A percentile compares a stretch with the other conserved stretches of the same genome.
Evolutionary conservation across 139 green algal species (phyloP).

Genomic region (Haematococcus sp.): DNA sequence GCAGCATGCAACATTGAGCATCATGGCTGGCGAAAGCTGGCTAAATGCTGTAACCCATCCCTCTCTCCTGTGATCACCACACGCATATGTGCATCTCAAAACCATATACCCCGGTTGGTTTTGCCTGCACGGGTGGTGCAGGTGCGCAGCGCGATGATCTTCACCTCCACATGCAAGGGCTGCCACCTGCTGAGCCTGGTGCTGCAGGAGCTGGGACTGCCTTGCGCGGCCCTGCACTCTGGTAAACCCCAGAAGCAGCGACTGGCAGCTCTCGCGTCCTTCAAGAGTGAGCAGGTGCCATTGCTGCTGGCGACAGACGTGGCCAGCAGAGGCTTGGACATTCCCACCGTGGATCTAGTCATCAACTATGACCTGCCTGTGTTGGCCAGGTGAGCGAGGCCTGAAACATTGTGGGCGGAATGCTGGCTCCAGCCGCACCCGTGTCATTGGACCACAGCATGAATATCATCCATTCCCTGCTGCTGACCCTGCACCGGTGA

Average conservation of each 20-base stretch:
- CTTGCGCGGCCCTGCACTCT: conserved; percentile 59
- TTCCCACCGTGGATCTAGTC: conserved; percentile 90
- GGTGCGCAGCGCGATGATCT: conserved; percentile 88
- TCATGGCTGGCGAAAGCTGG: neutral
- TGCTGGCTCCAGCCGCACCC: too few relatives aligned
- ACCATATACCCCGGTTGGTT: too few relatives aligned
- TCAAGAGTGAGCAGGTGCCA: conserved; percentile 59
- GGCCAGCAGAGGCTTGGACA: conserved; percentile 91
- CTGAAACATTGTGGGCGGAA: too few relatives aligned
- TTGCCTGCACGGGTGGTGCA: neutral
- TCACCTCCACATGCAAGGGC: conserved; percentile 77
- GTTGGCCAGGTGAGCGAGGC: conserved; percentile 38
- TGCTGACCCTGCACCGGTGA: too few relatives aligned
- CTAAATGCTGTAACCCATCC: too few relatives aligned
- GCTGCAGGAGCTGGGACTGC: conserved; percentile 78
- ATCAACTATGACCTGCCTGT: conserved; percentile 92
- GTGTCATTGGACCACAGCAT: too few relatives aligned
- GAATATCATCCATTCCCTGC: too few relatives aligned
- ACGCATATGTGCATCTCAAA: neutral
- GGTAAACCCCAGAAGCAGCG: conserved; percentile 75
- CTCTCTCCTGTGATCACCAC: neutral
- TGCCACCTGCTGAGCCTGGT: conserved; percentile 64
- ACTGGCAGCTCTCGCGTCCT: conserved; percentile 69
- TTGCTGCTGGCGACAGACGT: conserved; percentile 92
- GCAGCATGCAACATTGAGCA: neutral